A percentile compares a stretch with the other conserved stretches of the same genome.
phyloP scores from a whole-genome alignment of 768 basidiomycete genomes.

The Lactarius deliciosus region DNA sequence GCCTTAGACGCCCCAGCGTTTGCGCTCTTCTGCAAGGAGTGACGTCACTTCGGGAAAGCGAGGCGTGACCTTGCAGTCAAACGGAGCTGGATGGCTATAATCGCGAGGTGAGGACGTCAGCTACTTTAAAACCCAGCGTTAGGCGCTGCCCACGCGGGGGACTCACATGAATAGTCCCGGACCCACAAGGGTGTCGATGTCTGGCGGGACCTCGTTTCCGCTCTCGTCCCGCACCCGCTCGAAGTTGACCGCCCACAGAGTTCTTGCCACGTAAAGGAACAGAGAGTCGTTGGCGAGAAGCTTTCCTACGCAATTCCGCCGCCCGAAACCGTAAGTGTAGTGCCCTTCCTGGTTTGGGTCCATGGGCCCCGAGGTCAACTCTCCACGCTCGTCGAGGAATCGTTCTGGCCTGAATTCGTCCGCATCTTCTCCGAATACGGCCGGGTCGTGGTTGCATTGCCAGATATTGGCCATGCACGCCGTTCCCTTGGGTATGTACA shows the following conservation, averaged over 20 bases:
- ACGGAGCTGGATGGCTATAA: constrained; percentile 27
- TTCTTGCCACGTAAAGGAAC: constrained; percentile 27
- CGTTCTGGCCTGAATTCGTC: constrained; percentile 29
- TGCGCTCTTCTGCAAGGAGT: constrained; percentile 12
- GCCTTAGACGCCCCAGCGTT: not conserved
- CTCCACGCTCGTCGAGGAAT: constrained; percentile 14
- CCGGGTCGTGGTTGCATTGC: constrained; percentile 11
- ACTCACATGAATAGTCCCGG: constrained; percentile 21
- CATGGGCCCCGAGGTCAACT: not conserved
- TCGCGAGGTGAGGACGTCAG: not conserved
- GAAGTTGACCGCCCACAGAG: constrained; percentile 29
- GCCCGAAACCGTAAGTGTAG: constrained; percentile 25
- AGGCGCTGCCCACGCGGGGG: not conserved
- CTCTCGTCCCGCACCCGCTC: constrained; percentile 13
- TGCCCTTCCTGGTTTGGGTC: constrained; percentile 20
- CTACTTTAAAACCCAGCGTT: not conserved
- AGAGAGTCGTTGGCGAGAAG: constrained; percentile 26
- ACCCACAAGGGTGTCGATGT: not conserved
- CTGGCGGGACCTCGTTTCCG: constrained; percentile 16
- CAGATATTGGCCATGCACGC: constrained; percentile 35
- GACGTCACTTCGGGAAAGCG: constrained; percentile 20
- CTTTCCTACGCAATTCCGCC: constrained; percentile 28
- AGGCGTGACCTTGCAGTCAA: constrained; percentile 27
- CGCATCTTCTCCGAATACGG: constrained; percentile 24
- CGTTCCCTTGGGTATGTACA: constrained; percentile 39